phyloP scores from a whole-genome alignment of 2,329 filamentous ascomycete genomes.

The Rhynchosporium graminicola region DNA sequence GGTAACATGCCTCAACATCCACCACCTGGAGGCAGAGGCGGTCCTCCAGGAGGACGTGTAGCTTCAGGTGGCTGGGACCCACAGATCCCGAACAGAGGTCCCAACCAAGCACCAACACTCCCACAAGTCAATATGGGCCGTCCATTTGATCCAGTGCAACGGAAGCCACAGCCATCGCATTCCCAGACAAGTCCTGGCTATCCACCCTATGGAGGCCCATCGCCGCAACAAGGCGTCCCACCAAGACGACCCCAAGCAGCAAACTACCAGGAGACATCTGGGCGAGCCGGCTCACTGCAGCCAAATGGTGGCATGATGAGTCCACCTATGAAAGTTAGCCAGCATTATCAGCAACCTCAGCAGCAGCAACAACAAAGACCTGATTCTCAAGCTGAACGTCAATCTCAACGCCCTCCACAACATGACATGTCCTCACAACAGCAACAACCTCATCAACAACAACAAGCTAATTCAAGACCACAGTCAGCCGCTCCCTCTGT shows the following conservation, averaged over 20 bases:
- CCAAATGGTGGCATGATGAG: conserved; percentile 1
- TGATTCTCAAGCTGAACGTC: conserved; percentile 21
- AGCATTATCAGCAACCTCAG: conserved; percentile 11
- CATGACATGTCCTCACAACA: conserved; percentile 30
- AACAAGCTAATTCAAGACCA: conserved; percentile 21
- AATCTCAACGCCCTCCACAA: conserved; percentile 27
- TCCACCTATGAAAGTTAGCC: conserved; percentile 24
- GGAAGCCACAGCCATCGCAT: conserved; percentile 27
- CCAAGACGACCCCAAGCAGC: conserved; percentile 25
- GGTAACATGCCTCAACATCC: conserved; percentile 48
- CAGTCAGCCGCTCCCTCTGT: conserved; percentile 17
- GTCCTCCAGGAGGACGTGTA: conserved; percentile 33
- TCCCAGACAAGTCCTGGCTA: conserved; percentile 18
- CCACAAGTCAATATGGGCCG: conserved; percentile 29
- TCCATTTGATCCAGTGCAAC: conserved; percentile 26
- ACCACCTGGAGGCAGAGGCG: conserved; percentile 39
- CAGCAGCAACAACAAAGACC: conserved; percentile 13
- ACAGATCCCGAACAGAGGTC: conserved; percentile 46
- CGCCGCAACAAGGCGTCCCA: conserved; percentile 19
- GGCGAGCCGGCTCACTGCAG: conserved; percentile 31
- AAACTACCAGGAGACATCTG: conserved; percentile 29
- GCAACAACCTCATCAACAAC: conserved; percentile 21
- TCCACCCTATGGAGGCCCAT: conserved; percentile 18
- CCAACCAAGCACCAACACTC: conserved; percentile 30
- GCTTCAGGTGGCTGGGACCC: conserved; percentile 49